These are phyloP conservation scores for Vanrija humicola DNA, from an alignment of 1,284 basidiomycete species.

Conservation along the genomic window DNA sequence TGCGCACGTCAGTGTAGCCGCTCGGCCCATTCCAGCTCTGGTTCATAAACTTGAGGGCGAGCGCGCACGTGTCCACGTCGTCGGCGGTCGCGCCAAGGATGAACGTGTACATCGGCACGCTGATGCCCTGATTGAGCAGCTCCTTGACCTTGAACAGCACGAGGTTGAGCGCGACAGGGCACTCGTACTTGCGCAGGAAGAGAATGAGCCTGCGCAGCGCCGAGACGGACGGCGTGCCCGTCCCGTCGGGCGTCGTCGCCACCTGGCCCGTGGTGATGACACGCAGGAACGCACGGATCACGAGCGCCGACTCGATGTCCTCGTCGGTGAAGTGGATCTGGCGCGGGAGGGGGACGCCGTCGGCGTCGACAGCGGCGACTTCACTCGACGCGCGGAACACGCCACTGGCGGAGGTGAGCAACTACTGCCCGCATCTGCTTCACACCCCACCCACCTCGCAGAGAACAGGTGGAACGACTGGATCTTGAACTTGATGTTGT, in stretches of 20 bases:
- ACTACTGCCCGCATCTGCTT: neutral
- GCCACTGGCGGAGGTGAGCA: neutral
- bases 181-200: slow-evolving; percentile 15
- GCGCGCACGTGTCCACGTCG: slow-evolving; percentile 11
- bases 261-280: slow-evolving; percentile 8
- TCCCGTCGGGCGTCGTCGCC: slow-evolving; percentile 2
- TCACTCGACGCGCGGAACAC: slow-evolving; percentile 2
- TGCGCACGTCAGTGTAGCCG: slow-evolving; percentile 3
- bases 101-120: slow-evolving; percentile 8
- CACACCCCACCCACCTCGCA: slow-evolving; percentile 1
- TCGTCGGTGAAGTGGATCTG: slow-evolving; percentile 5
- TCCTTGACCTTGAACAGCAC: slow-evolving; percentile 6
- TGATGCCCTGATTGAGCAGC: slow-evolving; percentile 2
- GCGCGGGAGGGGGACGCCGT: neutral
- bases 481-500: slow-evolving; percentile 5
- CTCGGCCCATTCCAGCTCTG: slow-evolving; percentile 5
- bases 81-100: slow-evolving; percentile 9
- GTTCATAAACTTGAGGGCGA: slow-evolving; percentile 6
- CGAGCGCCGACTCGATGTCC: slow-evolving; percentile 9
- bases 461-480: slow-evolving; percentile 7
- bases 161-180: slow-evolving; percentile 4
- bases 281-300: slow-evolving; percentile 9
- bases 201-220: slow-evolving; percentile 6
- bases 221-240: slow-evolving; percentile 1
- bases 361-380: neutral